Conservation (phyloP, 1,284 basidiomycete species). For the Irpex sp. region DNA sequence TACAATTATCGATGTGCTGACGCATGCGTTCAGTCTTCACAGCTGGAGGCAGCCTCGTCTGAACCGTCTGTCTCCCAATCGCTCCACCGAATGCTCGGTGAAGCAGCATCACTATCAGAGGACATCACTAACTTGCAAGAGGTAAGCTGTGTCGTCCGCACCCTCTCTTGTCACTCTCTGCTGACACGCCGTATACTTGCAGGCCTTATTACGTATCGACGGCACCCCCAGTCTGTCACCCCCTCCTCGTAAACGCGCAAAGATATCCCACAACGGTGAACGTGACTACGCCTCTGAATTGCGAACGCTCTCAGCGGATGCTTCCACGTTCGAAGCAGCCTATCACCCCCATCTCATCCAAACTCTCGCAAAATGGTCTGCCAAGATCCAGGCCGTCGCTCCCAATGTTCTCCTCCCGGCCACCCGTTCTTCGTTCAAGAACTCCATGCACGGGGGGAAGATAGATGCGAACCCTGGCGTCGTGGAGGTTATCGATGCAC, state of each 20-base stretch:
- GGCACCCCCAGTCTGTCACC: background rate
- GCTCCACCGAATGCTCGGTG: conserved; percentile 48
- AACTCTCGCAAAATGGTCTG: conserved; percentile 87
- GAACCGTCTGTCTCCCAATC: conserved; percentile 31
- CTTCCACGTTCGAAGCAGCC: conserved; percentile 53
- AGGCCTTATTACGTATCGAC: conserved; percentile 9
- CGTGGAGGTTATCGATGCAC: conserved; percentile 72
- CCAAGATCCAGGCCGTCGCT: conserved; percentile 89
- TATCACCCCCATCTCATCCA: conserved; percentile 69
- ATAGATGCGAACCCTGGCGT: conserved; percentile 42
- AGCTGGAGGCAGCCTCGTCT: background rate
- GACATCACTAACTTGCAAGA: conserved; percentile 70
- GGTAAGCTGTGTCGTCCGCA: conserved; percentile 29
- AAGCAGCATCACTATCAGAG: conserved; percentile 56
- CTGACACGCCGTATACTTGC: conserved; percentile 4
- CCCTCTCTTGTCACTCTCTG: conserved; percentile 4
- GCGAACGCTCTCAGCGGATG: conserved; percentile 22
- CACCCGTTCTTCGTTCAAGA: conserved; percentile 61
- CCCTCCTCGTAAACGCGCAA: conserved; percentile 40
- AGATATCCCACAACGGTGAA: conserved; percentile 32
- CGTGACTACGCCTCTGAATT: conserved; percentile 39
- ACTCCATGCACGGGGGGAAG: conserved; percentile 35
- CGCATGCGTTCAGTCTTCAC: background rate
- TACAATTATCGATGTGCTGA: background rate
- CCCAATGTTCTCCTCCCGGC: conserved; percentile 71